Evolutionary conservation across 768 basidiomycete genomes (phyloP).

Genomic region (Sarcomyxa edulis): DNA sequence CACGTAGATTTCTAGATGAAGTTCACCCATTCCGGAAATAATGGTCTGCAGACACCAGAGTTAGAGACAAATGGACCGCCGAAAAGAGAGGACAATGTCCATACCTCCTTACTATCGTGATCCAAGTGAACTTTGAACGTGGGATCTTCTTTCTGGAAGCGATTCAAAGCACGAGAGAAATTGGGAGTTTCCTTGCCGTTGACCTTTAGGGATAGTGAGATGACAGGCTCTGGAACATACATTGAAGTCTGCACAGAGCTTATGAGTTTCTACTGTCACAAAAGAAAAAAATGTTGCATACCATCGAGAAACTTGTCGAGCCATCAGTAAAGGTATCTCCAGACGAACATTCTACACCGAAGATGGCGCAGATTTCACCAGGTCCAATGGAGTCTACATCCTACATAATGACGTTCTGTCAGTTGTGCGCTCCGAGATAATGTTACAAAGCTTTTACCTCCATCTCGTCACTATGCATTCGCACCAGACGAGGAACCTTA

Average conservation of each 20-base stretch:
- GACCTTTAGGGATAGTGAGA: conserved; percentile 91
- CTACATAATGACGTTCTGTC: conserved; percentile 27
- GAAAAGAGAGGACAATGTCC: neutral
- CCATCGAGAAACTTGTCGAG: conserved; percentile 88
- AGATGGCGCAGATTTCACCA: conserved; percentile 99
- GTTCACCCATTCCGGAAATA: conserved; percentile 99
- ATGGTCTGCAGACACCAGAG: conserved; percentile 63
- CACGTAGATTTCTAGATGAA: conserved; percentile 98
- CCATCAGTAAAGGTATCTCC: conserved; percentile 98
- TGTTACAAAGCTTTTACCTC: conserved; percentile 52
- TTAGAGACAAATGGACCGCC: neutral
- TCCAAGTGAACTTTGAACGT: conserved; percentile 98
- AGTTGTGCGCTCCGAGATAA: neutral
- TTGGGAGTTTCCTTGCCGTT: conserved; percentile 91
- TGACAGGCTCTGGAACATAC: conserved; percentile 98
- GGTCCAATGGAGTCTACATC: conserved; percentile 92
- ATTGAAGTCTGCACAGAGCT: conserved; percentile 71
- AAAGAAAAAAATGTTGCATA: conserved; percentile 25
- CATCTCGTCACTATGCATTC: conserved; percentile 99
- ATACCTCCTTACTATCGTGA: conserved; percentile 87
- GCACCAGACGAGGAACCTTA: conserved; percentile 92
- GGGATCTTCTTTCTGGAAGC: conserved; percentile 98
- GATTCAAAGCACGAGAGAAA: conserved; percentile 93
- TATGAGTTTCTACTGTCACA: neutral
- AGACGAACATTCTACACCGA: conserved; percentile 96